These are phyloP conservation scores for Geotrichum citri-aurantii DNA, from an alignment of 1,139 yeast species.

Conservation along the genomic window DNA sequence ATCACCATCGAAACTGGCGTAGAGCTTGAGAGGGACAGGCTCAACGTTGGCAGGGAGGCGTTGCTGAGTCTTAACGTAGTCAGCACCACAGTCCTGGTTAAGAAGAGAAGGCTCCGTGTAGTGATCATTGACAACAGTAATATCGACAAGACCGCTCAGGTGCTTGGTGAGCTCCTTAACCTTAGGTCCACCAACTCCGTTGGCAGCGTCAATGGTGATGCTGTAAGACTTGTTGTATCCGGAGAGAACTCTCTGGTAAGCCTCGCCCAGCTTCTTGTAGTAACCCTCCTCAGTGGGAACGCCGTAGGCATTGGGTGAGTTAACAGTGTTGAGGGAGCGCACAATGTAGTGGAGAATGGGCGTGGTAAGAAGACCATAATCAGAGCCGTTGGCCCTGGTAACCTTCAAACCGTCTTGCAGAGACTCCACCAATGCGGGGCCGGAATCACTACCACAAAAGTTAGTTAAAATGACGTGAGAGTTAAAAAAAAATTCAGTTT, in stretches of 20 bases:
- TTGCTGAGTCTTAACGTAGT: slow-evolving; percentile 86
- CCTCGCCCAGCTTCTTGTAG: slow-evolving; percentile 53
- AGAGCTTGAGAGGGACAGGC: slow-evolving; percentile 42
- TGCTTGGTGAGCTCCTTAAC: slow-evolving; percentile 43
- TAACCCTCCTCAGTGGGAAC: slow-evolving; percentile 63
- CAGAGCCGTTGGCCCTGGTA: slow-evolving; percentile 43
- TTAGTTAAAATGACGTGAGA: slow-evolving; percentile 36
- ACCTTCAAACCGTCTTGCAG: slow-evolving; percentile 63
- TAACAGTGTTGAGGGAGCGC: slow-evolving; percentile 56
- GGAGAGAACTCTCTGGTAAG: slow-evolving; percentile 40
- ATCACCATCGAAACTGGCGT: slow-evolving; percentile 93
- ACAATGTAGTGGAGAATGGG: slow-evolving; percentile 93
- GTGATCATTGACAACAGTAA: slow-evolving; percentile 54
- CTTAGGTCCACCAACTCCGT: slow-evolving; percentile 92
- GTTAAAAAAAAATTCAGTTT: slow-evolving; percentile 24
- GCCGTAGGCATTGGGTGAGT: slow-evolving; percentile 48
- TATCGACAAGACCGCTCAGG: slow-evolving; percentile 41
- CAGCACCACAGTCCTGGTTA: slow-evolving; percentile 90
- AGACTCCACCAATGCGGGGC: slow-evolving; percentile 57
- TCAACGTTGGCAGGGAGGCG: slow-evolving; percentile 60
- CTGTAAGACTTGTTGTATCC: slow-evolving; percentile 29
- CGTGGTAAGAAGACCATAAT: slow-evolving; percentile 76
- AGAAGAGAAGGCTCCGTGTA: slow-evolving; percentile 52
- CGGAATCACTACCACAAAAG: slow-evolving; percentile 47
- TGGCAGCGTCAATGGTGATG: slow-evolving; percentile 82